Evolutionary conservation across 2,329 filamentous ascomycete genomes (phyloP), one percentile per base, ranked within the genome.

Genomic region (Xylariaceae sp.): DNA sequence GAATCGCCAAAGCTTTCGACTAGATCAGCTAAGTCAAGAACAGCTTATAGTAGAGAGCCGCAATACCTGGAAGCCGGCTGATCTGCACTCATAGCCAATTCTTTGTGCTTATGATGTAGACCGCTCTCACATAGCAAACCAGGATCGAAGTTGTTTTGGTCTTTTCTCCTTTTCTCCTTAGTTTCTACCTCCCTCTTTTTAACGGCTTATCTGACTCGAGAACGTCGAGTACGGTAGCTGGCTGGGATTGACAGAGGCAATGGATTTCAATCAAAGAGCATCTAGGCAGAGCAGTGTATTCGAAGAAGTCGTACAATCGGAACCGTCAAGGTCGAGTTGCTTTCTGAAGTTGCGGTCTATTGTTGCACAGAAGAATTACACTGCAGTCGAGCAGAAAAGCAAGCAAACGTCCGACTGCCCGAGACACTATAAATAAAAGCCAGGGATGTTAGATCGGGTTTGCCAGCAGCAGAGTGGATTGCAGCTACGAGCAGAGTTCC

Each of bases 81-180:
- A 72, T 83, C 78, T 72, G 77, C 78, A 77, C 75, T 84, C 82
- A 86, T 86, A 84, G 79, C 81, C 82, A 72, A 66, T 58, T 63
- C 57, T 45, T 53, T 62, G 48, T 31, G 40, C 34, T 45, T 42
- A 42, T 33, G 36, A 22, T 42, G 39, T 45, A 48, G 49, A 46
- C 51, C n/a, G n/a, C 45, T 53, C 53, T 42, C 50, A 41, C 53
- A 58, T 58, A 54, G 39, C 51, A 56, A 52, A 54, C 48, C 38
- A 40, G 36, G 47, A 33, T 45, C 49, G 42, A 50, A 53, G 50
- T 45, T 48, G 22, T 7, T 28, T 28, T 28, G 22, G 22, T 28
- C 22, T 28, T 28, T 28, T 28, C 22, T 28, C 7, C 22, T 28
- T 28, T 28, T 7, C 22, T 7, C 22, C 22, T 28, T 28, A 28